Evolutionary conservation across 371 early-diverging fungal species (phyloP).

Genomic region (Mucor irregularis): DNA sequence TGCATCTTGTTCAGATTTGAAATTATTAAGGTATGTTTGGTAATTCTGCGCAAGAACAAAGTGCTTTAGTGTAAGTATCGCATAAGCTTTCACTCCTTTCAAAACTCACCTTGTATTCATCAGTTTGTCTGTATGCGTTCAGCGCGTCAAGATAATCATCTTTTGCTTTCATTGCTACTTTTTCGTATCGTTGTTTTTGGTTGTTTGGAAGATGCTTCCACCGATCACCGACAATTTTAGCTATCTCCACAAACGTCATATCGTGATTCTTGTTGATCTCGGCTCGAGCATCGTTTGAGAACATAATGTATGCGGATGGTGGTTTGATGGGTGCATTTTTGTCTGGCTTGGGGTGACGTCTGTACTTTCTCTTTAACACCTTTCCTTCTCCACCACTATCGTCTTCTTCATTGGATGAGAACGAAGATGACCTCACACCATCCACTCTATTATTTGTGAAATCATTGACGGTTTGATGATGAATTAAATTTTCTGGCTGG

Average conservation of each 20-base stretch:
- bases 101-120: slow-evolving; percentile 36
- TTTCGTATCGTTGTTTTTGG: slow-evolving; percentile 40
- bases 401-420: not conserved
- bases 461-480: not conserved
- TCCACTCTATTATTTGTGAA: not conserved
- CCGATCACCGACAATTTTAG: slow-evolving; percentile 50
- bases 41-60: slow-evolving; percentile 22
- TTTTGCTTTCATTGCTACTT: slow-evolving; percentile 40
- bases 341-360: slow-evolving; percentile 57
- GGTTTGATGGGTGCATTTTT: slow-evolving; percentile 57
- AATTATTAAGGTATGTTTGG: slow-evolving; percentile 38
- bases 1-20: slow-evolving; percentile 42
- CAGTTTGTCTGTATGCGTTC: slow-evolving; percentile 36
- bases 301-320: slow-evolving; percentile 58
- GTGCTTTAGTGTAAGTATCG: not conserved
- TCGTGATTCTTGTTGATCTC: slow-evolving; percentile 40
- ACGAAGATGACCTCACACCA: not conserved
- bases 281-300: slow-evolving; percentile 48
- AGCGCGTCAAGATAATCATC: slow-evolving; percentile 40
- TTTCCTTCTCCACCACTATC: not conserved
- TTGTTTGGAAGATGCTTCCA: slow-evolving; percentile 41
- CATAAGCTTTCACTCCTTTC: not conserved
- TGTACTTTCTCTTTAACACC: slow-evolving; percentile 36
- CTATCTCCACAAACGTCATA: slow-evolving; percentile 50
- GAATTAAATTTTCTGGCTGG: too few relatives aligned